phyloP scores from a whole-genome alignment of 495 filamentous ascomycete genomes.

The Aspergillus sclerotioniger region DNA sequence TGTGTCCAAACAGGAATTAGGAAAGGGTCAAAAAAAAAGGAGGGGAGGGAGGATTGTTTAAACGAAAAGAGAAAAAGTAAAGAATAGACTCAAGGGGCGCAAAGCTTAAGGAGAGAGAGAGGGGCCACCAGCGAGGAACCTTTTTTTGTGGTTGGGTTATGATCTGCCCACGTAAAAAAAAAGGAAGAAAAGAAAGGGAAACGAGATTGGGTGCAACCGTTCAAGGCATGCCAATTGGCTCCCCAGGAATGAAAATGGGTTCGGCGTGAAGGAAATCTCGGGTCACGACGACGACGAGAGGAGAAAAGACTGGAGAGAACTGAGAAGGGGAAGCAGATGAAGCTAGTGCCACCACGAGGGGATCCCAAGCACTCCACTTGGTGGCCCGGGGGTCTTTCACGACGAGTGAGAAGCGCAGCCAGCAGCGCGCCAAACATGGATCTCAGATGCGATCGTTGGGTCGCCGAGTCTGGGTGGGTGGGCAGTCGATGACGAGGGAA shows the following conservation, averaged over 20 bases:
- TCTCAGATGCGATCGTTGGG: not conserved
- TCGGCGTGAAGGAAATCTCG: not conserved
- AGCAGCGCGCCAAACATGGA: not conserved
- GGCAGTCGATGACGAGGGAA: conserved; percentile 8
- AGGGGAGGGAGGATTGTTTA: conserved; percentile 6
- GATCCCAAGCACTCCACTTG: not conserved
- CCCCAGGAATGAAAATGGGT: conserved; percentile 7
- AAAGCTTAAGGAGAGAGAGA: conserved; percentile 10
- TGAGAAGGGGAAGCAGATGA: not conserved
- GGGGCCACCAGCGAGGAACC: conserved; percentile 1
- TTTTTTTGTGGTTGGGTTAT: conserved; percentile 1
- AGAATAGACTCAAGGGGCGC: conserved; percentile 1
- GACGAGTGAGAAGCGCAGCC: conserved; percentile 1
- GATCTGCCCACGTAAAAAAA: not conserved
- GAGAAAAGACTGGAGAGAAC: not conserved
- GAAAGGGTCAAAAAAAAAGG: not conserved
- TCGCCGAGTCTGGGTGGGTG: not conserved
- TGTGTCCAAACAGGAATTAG: not conserved
- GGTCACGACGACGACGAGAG: not conserved
- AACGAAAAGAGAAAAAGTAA: conserved; percentile 8
- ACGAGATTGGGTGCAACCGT: conserved; percentile 3
- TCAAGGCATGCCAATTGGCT: conserved; percentile 19
- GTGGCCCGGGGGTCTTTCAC: not conserved
- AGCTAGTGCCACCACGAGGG: conserved; percentile 1
- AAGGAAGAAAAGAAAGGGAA: conserved; percentile 12